Evolutionary conservation across 768 basidiomycete genomes (phyloP), one percentile per base, ranked within the genome.

Genomic region (Mycena alexandri): DNA sequence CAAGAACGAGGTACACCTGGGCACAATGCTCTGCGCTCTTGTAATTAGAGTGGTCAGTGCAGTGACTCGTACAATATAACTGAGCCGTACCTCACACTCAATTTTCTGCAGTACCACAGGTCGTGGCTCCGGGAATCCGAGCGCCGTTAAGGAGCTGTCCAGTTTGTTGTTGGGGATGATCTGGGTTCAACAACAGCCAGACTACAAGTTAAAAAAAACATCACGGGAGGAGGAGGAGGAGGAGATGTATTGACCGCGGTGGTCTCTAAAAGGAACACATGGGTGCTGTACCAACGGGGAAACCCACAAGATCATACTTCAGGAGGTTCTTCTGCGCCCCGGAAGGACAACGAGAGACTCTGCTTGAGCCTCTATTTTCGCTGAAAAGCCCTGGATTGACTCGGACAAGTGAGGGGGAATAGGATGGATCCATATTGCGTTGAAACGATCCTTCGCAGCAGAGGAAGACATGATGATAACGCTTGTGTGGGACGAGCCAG

Each of bases 71-170:
- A 54, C 53, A 19, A 17, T 33, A 54, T 54, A 38, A 54, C 34
- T 54, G 13, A 33, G 38, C 34, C 38, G 34, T 54, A 54, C 53
- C 53, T 54, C 38, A 33, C 33, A 54, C 34, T 54, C 53, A 33
- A 54, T 54, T 38, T 54, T 54, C 34, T 7, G 33, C 53, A 54
- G 36, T 33, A 54, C 53, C 53, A 54, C 53, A 10, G 53, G 52
- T 33, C 36, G 53, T 54, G 34, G 53, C 22, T 54, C 53, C 53
- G 53, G 53, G 22, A 54, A 54, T 54, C 53, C 53, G 53, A 54
- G 53, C 53, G 53, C 53, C 53, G 36, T 54, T 33, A 54, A 54
- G 53, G n/a, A 54, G 53, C n/a, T 54, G 34, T 54, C 53, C 53
- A 54, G 19, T 54, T 54, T 54, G 53, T 54, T 54, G 38, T 54